Base-by-base conservation (phyloP, 139 green algal species). In the Tetraselmis striata region DNA sequence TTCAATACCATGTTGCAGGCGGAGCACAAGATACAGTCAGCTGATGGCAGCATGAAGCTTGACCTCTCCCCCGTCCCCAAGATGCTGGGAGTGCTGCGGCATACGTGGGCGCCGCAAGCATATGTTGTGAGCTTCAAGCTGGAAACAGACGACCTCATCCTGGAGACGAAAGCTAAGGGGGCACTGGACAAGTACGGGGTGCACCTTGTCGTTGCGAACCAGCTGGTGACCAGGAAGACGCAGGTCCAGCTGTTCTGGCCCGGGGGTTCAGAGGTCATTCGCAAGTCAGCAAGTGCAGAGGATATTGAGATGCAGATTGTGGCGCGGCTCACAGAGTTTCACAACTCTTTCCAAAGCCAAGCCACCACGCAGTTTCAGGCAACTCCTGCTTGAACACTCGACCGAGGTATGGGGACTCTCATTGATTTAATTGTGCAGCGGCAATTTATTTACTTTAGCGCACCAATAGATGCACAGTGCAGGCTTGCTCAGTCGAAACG, bases 1-100 rank as follows among this genome's bases (percentile, higher is more conserved):
- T n/a, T 67, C 45, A 67, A 67, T 67, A 67, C 5, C 18, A 67
- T 67, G 45, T 67, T 67, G 27, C 90, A 97, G 93, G 90, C 82
- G 0, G 95, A 98, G 84, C 97, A 99, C 90, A 99, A 99, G 88
- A 99, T 99, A 27, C 95, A 99, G 86, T 98, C 94, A 24, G 80
- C 81, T 0, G 82, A 89, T 23, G 95, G 92, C 0, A 84, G 87
- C 0, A 81, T 98, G 67, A 77, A 77, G 2, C 83, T 98, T 32
- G 75, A 83, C 0, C 77, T 93, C 59, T 29, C 59, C 2, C 75
- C 31, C 82, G 93, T 98, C n/a, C 97, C 97, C 25, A 99, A 99
- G 88, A 94, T 98, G 92, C 87, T 99, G 26, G 91, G 93, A 2
- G 28, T 86, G 59, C 86, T 99, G 80, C 84, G 88, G 0, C 29